Evolutionary conservation across 441 rosid species (phyloP).

Genomic region (Croton setiger): DNA sequence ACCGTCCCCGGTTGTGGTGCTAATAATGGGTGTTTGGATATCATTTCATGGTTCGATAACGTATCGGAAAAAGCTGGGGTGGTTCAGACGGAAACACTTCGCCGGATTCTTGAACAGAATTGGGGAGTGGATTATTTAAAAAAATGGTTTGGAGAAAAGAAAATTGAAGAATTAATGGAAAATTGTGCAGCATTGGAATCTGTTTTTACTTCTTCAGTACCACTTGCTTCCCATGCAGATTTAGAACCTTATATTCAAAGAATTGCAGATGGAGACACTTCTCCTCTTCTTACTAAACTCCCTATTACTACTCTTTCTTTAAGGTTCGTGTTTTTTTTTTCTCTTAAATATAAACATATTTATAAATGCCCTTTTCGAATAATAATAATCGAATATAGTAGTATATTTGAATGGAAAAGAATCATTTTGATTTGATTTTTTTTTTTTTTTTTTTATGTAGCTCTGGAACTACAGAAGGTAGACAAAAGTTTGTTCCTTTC

Average conservation of each 20-base stretch:
- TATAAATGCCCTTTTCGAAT: no score
- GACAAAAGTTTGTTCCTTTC: conserved; percentile 77
- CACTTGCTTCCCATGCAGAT: conserved; percentile 77
- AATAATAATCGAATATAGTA: background rate
- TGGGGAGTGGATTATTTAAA: conserved; percentile 56
- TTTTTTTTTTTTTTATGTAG: conserved; percentile 26
- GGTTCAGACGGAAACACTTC: conserved; percentile 65
- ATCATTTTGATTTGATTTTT: background rate
- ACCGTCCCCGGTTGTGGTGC: no score
- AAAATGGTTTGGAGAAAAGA: conserved; percentile 51
- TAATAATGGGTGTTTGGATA: conserved; percentile 22
- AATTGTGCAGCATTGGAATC: conserved; percentile 53
- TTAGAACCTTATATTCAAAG: conserved; percentile 75
- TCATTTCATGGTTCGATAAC: conserved; percentile 61
- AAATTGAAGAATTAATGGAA: conserved; percentile 44
- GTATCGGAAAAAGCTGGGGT: conserved; percentile 45
- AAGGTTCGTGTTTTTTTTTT: conserved; percentile 35
- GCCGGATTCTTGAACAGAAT: conserved; percentile 59
- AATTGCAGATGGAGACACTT: conserved; percentile 73
- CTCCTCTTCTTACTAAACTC: conserved; percentile 69
- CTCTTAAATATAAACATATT: background rate
- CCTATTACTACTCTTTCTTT: conserved; percentile 65
- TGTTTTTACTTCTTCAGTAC: conserved; percentile 60
- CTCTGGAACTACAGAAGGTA: conserved; percentile 94
- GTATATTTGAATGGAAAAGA: background rate